These are phyloP conservation scores for Pythium insidiosum DNA, from an alignment of 352 stramenopile species.

Conservation along the genomic window DNA sequence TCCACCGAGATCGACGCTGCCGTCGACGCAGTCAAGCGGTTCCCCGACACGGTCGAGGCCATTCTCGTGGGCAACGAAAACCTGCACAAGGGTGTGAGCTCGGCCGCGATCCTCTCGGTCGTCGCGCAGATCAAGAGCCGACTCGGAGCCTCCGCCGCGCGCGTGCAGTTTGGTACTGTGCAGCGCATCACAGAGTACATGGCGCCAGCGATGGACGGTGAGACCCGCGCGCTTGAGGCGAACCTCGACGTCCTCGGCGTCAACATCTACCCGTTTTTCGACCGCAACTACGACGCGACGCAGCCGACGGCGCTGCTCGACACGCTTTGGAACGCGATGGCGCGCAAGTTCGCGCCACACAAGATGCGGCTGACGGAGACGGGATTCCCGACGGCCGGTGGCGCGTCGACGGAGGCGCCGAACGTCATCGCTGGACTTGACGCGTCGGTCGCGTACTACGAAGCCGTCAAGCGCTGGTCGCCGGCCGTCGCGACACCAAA, in stretches of 20 bases:
- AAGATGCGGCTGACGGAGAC: constrained; percentile 51
- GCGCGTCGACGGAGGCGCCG: constrained; percentile 21
- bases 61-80: constrained; percentile 24
- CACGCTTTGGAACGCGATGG: constrained; percentile 32
- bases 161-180: constrained; percentile 13
- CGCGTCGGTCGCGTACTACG: constrained; percentile 17
- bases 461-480: constrained; percentile 14
- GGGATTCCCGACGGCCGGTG: constrained; percentile 38
- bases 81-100: constrained; percentile 15
- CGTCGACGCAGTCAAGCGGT: constrained; percentile 8
- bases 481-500: constrained; percentile 5
- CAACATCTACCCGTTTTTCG: too few relatives aligned
- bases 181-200: constrained; percentile 42
- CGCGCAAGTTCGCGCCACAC: constrained; percentile 20
- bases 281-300: constrained; percentile 36
- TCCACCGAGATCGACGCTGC: constrained; percentile 13
- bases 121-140: constrained; percentile 19
- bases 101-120: constrained; percentile 16
- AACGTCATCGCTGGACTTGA: constrained; percentile 30
- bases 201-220: constrained; percentile 19
- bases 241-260: constrained; percentile 38
- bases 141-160: constrained; percentile 6
- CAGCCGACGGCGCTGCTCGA: constrained; percentile 32
- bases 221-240: constrained; percentile 18
- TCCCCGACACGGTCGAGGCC: constrained; percentile 14